Conservation (phyloP, 2,329 filamentous ascomycete species). For the Pseudomassariella vexata region DNA sequence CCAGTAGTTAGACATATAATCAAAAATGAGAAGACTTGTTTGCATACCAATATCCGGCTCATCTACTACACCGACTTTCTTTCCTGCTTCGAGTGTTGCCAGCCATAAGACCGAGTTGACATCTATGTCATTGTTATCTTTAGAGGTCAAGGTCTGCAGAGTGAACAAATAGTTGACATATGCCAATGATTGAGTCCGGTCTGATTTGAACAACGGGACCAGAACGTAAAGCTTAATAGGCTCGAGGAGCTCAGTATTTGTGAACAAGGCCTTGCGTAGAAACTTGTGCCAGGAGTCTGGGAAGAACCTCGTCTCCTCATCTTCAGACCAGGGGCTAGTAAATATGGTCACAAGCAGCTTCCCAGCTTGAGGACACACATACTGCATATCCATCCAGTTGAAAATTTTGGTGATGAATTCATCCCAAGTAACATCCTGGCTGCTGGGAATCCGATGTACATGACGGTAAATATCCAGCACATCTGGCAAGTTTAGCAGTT, state of each 20-base stretch:
- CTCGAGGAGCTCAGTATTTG: constrained; percentile 49
- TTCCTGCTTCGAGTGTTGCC: constrained; percentile 64
- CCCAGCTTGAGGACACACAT: constrained; percentile 54
- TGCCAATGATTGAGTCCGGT: constrained; percentile 44
- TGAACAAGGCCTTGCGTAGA: constrained; percentile 44
- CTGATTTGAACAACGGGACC: constrained; percentile 54
- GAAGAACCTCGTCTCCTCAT: constrained; percentile 24
- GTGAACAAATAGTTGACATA: constrained; percentile 57
- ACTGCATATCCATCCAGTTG: constrained; percentile 50
- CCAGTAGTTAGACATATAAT: constrained; percentile 7
- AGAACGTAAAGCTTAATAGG: constrained; percentile 61
- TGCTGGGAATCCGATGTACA: constrained; percentile 18
- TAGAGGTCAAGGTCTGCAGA: constrained; percentile 38
- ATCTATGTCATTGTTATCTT: constrained; percentile 39
- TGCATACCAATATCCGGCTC: constrained; percentile 47
- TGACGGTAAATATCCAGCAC: constrained; percentile 36
- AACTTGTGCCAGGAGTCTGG: constrained; percentile 49
- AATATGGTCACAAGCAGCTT: constrained; percentile 57
- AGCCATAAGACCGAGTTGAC: constrained; percentile 55
- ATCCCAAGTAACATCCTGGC: constrained; percentile 39
- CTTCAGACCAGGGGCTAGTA: constrained; percentile 33
- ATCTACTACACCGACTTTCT: constrained; percentile 63
- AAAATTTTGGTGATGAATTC: constrained; percentile 42
- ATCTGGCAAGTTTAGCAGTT: constrained; percentile 43
- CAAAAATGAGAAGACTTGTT: constrained; percentile 6